Conservation (phyloP, 2,329 filamentous ascomycete species). For the Pestalotiopsis sp. region DNA sequence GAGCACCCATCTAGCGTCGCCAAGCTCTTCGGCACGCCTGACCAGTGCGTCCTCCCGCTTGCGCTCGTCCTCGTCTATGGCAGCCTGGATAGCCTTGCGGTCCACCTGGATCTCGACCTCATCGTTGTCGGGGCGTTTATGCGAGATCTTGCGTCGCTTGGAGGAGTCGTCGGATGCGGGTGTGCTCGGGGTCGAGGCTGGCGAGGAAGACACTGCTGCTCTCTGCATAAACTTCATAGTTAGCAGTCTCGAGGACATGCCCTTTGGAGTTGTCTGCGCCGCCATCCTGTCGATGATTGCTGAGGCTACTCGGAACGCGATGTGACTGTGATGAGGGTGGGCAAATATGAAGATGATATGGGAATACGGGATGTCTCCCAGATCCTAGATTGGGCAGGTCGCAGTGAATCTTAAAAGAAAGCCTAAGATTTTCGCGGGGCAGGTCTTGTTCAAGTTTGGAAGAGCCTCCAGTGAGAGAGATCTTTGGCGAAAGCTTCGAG, state of each 20-base stretch:
- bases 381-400: slow-evolving; percentile 12
- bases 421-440: slow-evolving; percentile 2
- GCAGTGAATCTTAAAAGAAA: not conserved
- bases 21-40: slow-evolving; percentile 61
- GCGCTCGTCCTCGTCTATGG: slow-evolving; percentile 68
- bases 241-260: slow-evolving; percentile 84
- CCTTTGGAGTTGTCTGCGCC: slow-evolving; percentile 59
- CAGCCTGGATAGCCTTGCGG: slow-evolving; percentile 62
- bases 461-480: not conserved
- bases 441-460: slow-evolving; percentile 2
- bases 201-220: slow-evolving; percentile 65
- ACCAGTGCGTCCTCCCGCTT: slow-evolving; percentile 65
- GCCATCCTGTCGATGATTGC: slow-evolving; percentile 38
- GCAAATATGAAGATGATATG: not conserved
- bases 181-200: slow-evolving; percentile 38
- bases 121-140: slow-evolving; percentile 33
- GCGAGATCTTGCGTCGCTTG: slow-evolving; percentile 65
- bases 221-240: slow-evolving; percentile 99
- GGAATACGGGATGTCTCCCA: not conserved
- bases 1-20: slow-evolving; percentile 78
- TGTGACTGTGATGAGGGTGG: slow-evolving; percentile 10
- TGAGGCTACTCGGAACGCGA: slow-evolving; percentile 5
- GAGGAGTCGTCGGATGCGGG: slow-evolving; percentile 52
- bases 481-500: not conserved
- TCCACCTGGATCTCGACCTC: slow-evolving; percentile 52